A percentile compares a stretch with the other conserved stretches of the same genome.
Conservation (phyloP, 2,329 filamentous ascomycete species). For the Zopfia rhizophila region DNA sequence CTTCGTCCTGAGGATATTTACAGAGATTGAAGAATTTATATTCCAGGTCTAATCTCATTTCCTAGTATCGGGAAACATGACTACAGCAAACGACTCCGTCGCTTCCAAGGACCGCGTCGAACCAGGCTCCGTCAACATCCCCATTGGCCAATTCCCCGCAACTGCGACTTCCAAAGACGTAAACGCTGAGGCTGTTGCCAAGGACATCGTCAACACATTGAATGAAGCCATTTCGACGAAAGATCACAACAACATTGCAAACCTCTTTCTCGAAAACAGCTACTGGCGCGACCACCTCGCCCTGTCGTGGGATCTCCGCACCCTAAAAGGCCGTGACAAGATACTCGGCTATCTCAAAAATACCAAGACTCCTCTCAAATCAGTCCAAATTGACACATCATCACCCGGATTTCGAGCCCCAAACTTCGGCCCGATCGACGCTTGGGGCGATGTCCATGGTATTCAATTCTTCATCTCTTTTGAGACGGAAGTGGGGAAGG, state of each 20-base stretch:
- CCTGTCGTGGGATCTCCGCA: constrained; percentile 66
- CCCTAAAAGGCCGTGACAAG: constrained; percentile 58
- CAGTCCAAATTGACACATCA: constrained; percentile 42
- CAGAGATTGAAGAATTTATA: no score
- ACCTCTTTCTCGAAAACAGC: constrained; percentile 62
- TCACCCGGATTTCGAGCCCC: constrained; percentile 25
- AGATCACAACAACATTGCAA: constrained; percentile 41
- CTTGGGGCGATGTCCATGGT: constrained; percentile 40
- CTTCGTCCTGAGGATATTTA: no score
- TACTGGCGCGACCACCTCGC: constrained; percentile 70
- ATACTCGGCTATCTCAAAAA: constrained; percentile 51
- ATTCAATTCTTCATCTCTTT: constrained; percentile 42
- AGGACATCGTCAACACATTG: constrained; percentile 51
- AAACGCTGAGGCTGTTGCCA: constrained; percentile 53
- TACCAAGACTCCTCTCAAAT: constrained; percentile 44
- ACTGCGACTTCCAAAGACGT: constrained; percentile 38
- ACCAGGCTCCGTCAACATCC: constrained; percentile 67
- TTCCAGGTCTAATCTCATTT: no score
- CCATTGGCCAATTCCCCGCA: constrained; percentile 57
- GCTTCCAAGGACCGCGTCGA: constrained; percentile 57
- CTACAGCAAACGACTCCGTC: constrained; percentile 18
- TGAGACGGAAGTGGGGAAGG: constrained; percentile 40
- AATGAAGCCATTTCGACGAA: constrained; percentile 54
- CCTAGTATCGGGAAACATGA: no score
- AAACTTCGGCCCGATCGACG: constrained; percentile 41